Percentiles rank a stretch among this genome's conserved stretches.
phyloP scores from a whole-genome alignment of 2,329 filamentous ascomycete genomes.

The Onygenales sp. region DNA sequence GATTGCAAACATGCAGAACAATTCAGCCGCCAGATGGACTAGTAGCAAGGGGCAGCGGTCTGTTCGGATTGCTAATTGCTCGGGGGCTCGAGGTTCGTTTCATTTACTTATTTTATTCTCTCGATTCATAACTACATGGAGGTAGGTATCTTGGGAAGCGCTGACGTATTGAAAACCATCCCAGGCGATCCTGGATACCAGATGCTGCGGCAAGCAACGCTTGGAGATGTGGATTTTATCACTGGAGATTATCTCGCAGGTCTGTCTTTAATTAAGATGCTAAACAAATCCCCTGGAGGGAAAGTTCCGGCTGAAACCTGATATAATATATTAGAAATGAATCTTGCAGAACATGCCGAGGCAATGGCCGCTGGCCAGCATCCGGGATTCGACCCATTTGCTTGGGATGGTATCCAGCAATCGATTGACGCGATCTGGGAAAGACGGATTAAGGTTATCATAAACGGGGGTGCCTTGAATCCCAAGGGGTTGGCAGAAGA shows the following conservation, averaged over 20 bases:
- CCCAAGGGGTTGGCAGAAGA: constrained; percentile 43
- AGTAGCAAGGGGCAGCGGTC: constrained; percentile 10
- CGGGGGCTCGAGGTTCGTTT: constrained; percentile 13
- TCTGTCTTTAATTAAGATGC: neutral
- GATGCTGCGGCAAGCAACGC: constrained; percentile 27
- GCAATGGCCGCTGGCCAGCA: constrained; percentile 32
- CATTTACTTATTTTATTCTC: neutral
- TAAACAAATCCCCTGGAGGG: constrained; percentile 3
- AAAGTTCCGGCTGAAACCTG: neutral
- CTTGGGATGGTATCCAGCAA: constrained; percentile 33
- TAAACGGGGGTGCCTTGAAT: constrained; percentile 50
- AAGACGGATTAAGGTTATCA: constrained; percentile 45
- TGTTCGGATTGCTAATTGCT: constrained; percentile 20
- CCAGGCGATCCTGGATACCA: constrained; percentile 25
- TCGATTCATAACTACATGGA: neutral
- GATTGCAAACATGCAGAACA: neutral
- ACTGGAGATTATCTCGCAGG: constrained; percentile 46
- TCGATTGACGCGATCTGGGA: constrained; percentile 38
- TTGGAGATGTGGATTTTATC: constrained; percentile 40
- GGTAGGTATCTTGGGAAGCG: too few species aligned
- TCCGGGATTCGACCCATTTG: constrained; percentile 37
- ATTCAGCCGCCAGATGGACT: constrained; percentile 5
- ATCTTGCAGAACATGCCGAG: constrained; percentile 38
- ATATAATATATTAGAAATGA: constrained; percentile 27
- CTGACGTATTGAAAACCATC: neutral